Conservation (phyloP, 1,284 basidiomycete species). For the Ustilago curta region DNA sequence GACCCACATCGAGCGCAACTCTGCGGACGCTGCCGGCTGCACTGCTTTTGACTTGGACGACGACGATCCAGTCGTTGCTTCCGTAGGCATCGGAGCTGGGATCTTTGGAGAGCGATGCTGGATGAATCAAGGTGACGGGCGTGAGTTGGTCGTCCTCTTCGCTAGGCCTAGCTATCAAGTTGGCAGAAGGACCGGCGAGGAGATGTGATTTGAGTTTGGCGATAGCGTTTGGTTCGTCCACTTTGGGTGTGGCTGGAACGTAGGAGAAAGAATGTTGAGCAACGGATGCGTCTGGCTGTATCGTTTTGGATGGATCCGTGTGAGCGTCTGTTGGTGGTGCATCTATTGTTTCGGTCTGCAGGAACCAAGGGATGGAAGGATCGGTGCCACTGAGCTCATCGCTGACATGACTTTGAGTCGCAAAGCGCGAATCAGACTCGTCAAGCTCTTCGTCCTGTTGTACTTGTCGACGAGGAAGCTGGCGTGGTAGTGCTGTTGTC, state of each 20-base stretch:
- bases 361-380: slow-evolving; percentile 57
- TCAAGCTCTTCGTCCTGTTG: slow-evolving; percentile 6
- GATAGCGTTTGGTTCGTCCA: slow-evolving; percentile 47
- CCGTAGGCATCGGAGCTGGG: slow-evolving; percentile 38
- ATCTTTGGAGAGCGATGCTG: slow-evolving; percentile 49
- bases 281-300: neutral
- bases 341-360: slow-evolving; percentile 56
- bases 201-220: slow-evolving; percentile 46
- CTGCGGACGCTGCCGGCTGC: slow-evolving; percentile 55
- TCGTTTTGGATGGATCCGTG: neutral
- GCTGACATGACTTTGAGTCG: slow-evolving; percentile 20
- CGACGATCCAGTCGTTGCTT: slow-evolving; percentile 62
- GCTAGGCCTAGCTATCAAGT: slow-evolving; percentile 51
- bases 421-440: neutral
- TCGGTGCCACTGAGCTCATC: slow-evolving; percentile 51
- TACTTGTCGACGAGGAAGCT: slow-evolving; percentile 15
- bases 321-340: slow-evolving; percentile 17
- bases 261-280: slow-evolving; percentile 32
- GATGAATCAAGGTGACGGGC: slow-evolving; percentile 56
- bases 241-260: slow-evolving; percentile 29
- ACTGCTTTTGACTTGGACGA: slow-evolving; percentile 61
- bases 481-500: slow-evolving; percentile 20
- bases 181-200: slow-evolving; percentile 44
- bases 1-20: slow-evolving; percentile 56
- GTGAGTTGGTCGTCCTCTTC: slow-evolving; percentile 44